Base-by-base conservation (phyloP, 2,329 filamentous ascomycete species). In the Alternaria gansuensis region DNA sequence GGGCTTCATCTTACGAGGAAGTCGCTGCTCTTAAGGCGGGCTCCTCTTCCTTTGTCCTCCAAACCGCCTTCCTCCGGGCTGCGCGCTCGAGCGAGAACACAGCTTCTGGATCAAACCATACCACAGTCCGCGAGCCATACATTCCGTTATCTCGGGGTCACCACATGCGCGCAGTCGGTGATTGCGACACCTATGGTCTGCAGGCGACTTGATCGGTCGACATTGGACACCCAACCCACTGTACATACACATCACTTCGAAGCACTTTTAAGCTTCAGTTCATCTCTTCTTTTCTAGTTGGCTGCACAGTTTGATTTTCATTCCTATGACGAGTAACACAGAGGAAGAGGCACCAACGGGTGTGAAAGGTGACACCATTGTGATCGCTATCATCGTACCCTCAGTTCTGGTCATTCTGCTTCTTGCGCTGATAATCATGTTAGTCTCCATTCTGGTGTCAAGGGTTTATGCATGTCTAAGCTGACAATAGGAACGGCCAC, bases 381-480 rank as follows among this genome's bases (percentile, higher is more conserved):
- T 73, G 8, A 59, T 77, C 40, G 72, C 69, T 0, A 72, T 77
- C 36, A 65, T 77, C 17, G 62, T 77, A 23, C 75, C 75, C 21
- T 66, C 65, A 1, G 59, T 76, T 17, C 69, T 75, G 51, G 68
- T 74, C 11, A 60, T 75, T n/a, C 52, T 73, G 3, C 58, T 78
- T 5, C 21, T 76, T 3, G 59, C 69, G 3, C 61, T 77, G 21
- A 54, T 77, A n/a, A 60, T 68, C 48, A 65, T 74, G 75, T 77
- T 37, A 45, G 73, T 60, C 9, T 28, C 13, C 39, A 23, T 14
- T 10, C 39, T 24, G n/a, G 31, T 40, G 21, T 5, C 14, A 29
- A 3, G 33, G 8, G 34, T 26, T 26, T 46, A 14, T 29, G 29
- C 14, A 48, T 21, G 17, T 53, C 58, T 51, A 31, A 55, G 51